A percentile compares a stretch with the other conserved stretches of the same genome.
phyloP scores from a whole-genome alignment of 2,329 filamentous ascomycete genomes.

The Fusarium ambrosium region DNA sequence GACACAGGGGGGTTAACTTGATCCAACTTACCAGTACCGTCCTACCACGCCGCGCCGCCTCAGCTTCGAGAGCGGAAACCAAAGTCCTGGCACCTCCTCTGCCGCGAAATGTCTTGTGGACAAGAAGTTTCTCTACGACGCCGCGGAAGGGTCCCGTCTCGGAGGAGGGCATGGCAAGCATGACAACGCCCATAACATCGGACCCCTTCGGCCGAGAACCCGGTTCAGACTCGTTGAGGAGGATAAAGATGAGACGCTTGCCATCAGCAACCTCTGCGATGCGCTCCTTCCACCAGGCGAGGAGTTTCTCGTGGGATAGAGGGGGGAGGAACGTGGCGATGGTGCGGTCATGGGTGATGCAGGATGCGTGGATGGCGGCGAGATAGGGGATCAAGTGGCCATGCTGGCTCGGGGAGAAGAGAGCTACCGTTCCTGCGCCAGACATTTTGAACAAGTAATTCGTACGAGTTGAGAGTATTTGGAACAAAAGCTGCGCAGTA shows the following conservation, averaged over 20 bases:
- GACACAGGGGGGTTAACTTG: not conserved
- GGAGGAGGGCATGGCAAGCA: conserved; percentile 63
- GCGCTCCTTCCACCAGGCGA: conserved; percentile 68
- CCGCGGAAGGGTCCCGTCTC: conserved; percentile 71
- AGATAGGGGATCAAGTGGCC: conserved; percentile 68
- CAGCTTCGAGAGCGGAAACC: conserved; percentile 67
- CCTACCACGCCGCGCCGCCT: conserved; percentile 63
- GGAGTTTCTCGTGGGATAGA: conserved; percentile 67
- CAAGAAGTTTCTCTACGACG: conserved; percentile 69
- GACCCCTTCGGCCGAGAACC: conserved; percentile 55
- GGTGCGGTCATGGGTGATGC: conserved; percentile 69
- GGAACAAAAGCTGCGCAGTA: not conserved
- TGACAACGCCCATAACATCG: conserved; percentile 68
- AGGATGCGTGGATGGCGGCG: conserved; percentile 69
- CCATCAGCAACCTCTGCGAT: conserved; percentile 62
- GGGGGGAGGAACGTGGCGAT: conserved; percentile 72
- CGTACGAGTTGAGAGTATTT: not conserved
- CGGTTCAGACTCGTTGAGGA: conserved; percentile 56
- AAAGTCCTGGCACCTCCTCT: conserved; percentile 66
- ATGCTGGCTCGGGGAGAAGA: conserved; percentile 62
- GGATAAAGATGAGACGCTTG: conserved; percentile 66
- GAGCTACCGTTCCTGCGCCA: conserved; percentile 52
- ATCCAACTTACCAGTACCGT: conserved; percentile 64
- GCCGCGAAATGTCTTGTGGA: conserved; percentile 64
- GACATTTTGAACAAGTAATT: conserved; percentile 43